phyloP scores from a whole-genome alignment of 1,284 basidiomycete species.

The Sanghuangporus weigelae region DNA sequence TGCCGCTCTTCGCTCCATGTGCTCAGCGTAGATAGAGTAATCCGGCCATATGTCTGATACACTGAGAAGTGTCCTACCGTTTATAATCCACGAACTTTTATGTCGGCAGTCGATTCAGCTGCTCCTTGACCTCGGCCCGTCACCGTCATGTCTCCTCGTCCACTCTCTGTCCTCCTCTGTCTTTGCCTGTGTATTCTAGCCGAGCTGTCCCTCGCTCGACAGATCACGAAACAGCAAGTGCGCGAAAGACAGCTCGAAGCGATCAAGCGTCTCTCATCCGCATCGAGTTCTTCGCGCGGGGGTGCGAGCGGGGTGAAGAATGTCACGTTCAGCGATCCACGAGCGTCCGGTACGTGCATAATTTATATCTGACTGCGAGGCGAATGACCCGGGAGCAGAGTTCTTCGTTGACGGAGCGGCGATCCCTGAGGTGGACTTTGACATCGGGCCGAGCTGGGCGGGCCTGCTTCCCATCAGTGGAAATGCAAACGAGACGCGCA shows the following conservation, averaged over 20 bases:
- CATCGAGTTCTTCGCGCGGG: background rate
- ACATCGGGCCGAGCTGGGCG: slow-evolving; percentile 71
- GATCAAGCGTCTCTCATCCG: background rate
- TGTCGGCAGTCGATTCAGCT: too few species aligned
- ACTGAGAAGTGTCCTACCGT: too few species aligned
- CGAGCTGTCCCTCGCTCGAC: background rate
- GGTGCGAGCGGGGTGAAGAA: slow-evolving; percentile 40
- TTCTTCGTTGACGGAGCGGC: slow-evolving; percentile 66
- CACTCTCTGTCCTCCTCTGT: background rate
- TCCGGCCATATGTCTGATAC: too few species aligned
- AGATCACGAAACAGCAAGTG: slow-evolving; percentile 8
- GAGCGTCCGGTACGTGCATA: slow-evolving; percentile 48
- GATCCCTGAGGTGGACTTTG: slow-evolving; percentile 67
- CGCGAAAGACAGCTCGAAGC: slow-evolving; percentile 12
- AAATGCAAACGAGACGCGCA: slow-evolving; percentile 53
- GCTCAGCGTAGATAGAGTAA: too few species aligned
- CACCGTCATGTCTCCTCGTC: background rate
- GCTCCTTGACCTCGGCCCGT: background rate
- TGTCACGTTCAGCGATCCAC: slow-evolving; percentile 67
- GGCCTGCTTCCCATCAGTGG: slow-evolving; percentile 67
- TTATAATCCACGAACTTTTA: too few species aligned
- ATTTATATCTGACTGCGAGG: background rate
- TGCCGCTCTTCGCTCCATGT: too few species aligned
- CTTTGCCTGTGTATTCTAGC: background rate
- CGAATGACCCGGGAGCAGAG: slow-evolving; percentile 33